Conservation (phyloP, 1,284 basidiomycete genomes). For the Cutaneotrichosporon cavernicola region DNA sequence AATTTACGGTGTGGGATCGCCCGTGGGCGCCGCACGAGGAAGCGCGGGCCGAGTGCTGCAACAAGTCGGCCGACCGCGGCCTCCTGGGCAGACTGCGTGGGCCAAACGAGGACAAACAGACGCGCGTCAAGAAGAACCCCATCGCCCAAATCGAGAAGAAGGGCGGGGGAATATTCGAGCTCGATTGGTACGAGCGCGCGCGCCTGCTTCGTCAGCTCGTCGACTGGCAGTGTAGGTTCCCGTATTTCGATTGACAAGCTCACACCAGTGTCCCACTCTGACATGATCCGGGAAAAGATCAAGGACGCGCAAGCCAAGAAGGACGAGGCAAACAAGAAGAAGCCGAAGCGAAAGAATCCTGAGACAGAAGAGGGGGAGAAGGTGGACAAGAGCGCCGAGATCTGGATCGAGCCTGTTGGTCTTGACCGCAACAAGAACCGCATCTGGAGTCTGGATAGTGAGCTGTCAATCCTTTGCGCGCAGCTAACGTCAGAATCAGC, state of each 20-base stretch:
- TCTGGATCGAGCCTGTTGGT: conserved; percentile 39
- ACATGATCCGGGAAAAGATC: conserved; percentile 40
- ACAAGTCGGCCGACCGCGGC: conserved; percentile 24
- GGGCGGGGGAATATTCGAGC: conserved; percentile 45
- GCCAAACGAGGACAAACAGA: conserved; percentile 32
- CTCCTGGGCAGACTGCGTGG: conserved; percentile 41
- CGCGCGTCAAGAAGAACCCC: conserved; percentile 36
- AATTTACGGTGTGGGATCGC: conserved; percentile 50
- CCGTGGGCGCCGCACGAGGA: conserved; percentile 49
- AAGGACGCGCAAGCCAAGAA: conserved; percentile 26
- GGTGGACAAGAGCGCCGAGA: conserved; percentile 18
- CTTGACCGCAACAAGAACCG: conserved; percentile 45
- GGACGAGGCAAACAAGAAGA: conserved; percentile 19
- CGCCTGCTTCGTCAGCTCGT: conserved; percentile 49
- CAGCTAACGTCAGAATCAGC: conserved; percentile 37
- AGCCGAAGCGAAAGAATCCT: conserved; percentile 17
- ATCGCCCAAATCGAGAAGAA: conserved; percentile 34
- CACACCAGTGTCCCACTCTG: conserved; percentile 41
- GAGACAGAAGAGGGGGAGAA: conserved; percentile 22
- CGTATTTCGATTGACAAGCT: background rate
- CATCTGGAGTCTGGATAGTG: conserved; percentile 51
- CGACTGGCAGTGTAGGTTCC: conserved; percentile 50
- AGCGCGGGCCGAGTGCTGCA: conserved; percentile 41
- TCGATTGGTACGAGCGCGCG: conserved; percentile 45
- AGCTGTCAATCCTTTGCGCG: conserved; percentile 14